These are phyloP conservation scores for Trichaptum fuscoviolaceum DNA, from an alignment of 768 basidiomycete genomes.

Conservation along the genomic window DNA sequence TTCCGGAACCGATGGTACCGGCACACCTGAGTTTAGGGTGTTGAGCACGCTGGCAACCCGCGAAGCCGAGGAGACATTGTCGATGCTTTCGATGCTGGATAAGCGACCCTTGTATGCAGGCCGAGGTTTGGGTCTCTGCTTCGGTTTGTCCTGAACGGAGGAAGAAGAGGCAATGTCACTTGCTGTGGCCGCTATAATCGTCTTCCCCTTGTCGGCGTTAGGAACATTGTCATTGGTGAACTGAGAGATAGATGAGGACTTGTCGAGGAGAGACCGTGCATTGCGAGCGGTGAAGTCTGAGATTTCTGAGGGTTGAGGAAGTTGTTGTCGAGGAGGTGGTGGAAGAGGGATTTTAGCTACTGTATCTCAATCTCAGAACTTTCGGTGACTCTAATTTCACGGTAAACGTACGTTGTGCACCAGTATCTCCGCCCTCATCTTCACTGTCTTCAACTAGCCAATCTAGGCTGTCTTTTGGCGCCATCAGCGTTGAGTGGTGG, in stretches of 20 bases:
- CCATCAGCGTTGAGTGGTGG: background rate
- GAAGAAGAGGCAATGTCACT: background rate
- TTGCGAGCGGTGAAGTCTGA: slow-evolving; percentile 26
- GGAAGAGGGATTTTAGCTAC: background rate
- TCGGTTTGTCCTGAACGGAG: slow-evolving; percentile 13
- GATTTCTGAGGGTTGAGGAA: slow-evolving; percentile 8
- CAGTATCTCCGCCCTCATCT: slow-evolving; percentile 23
- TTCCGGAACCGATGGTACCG: background rate
- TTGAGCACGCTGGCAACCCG: slow-evolving; percentile 11
- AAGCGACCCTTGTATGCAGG: slow-evolving; percentile 18
- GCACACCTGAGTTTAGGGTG: slow-evolving; percentile 12
- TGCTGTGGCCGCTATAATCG: background rate
- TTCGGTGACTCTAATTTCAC: background rate
- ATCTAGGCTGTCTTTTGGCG: slow-evolving; percentile 16
- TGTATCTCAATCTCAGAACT: background rate
- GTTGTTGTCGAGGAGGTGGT: slow-evolving; percentile 11
- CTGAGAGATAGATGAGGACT: slow-evolving; percentile 12
- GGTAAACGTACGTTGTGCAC: slow-evolving; percentile 7
- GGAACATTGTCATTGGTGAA: slow-evolving; percentile 8
- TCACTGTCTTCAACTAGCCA: slow-evolving; percentile 50
- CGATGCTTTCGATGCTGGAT: slow-evolving; percentile 13
- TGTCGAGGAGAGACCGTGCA: slow-evolving; percentile 3
- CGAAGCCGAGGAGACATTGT: slow-evolving; percentile 16
- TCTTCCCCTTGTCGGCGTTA: background rate
- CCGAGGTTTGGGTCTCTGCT: slow-evolving; percentile 29